Percentiles rank a stretch among this genome's conserved stretches.
Conservation (phyloP, 257 asterid species). For the Nicotiana otophora region DNA sequence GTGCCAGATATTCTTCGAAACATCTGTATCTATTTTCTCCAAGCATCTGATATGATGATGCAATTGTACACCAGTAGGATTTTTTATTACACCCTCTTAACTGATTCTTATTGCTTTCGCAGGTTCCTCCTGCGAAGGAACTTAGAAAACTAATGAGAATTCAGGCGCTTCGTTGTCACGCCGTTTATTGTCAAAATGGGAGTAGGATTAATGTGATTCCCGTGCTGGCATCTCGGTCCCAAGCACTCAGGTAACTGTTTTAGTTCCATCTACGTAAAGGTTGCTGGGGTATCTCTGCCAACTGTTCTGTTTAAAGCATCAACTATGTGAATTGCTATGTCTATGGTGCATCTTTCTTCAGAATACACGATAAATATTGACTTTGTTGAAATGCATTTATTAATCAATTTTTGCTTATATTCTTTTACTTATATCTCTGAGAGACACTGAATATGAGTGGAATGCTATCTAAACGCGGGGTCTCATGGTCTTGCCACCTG, state of each 20-base stretch:
- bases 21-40: neutral
- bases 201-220: slow-evolving; percentile 85
- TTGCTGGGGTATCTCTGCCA: neutral
- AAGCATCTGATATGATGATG: neutral
- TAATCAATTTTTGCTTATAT: neutral
- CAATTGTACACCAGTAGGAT: neutral
- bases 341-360: neutral
- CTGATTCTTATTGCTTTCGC: slow-evolving; percentile 14
- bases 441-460: neutral
- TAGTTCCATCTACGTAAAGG: neutral
- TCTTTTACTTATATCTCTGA: neutral
- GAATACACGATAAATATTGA: neutral
- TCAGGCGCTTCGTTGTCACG: slow-evolving; percentile 97
- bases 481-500: neutral
- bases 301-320: neutral
- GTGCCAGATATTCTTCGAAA: neutral
- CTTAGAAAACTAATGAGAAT: slow-evolving; percentile 82
- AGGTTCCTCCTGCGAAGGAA: slow-evolving; percentile 82
- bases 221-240: slow-evolving; percentile 94
- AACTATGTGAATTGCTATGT: neutral
- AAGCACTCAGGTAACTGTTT: slow-evolving; percentile 78
- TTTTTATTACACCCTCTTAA: neutral
- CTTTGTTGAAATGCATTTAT: neutral
- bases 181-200: slow-evolving; percentile 78
- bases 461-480: neutral